Evolutionary conservation across 345 rosid genomes (phyloP).

Genomic region (Alliaria petiolata): DNA sequence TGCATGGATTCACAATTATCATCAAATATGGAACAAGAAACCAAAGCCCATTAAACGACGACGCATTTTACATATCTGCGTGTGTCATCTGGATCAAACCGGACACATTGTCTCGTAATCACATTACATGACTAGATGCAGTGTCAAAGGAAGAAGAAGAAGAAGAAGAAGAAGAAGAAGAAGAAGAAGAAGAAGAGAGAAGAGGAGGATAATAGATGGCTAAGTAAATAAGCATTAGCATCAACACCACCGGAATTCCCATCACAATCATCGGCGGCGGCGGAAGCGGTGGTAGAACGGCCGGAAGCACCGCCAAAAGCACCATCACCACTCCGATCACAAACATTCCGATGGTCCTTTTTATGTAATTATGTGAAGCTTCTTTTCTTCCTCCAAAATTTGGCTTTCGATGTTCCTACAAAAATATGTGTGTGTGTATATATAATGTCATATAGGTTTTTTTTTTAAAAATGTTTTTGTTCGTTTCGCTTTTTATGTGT

Average conservation of each 20-base stretch:
- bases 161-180: too few species aligned
- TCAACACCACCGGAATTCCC: conserved; percentile 30
- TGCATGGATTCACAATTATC: conserved; percentile 18
- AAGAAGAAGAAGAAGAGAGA: not conserved
- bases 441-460: not conserved
- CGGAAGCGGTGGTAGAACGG: conserved; percentile 29
- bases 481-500: conserved; percentile 9
- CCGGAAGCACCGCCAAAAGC: conserved; percentile 21
- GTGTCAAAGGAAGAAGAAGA: conserved; percentile 1
- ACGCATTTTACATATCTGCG: conserved; percentile 15
- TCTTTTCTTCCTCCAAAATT: not conserved
- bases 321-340: conserved; percentile 6
- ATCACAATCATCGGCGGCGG: conserved; percentile 32
- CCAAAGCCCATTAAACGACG: not conserved
- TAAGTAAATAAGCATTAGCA: conserved; percentile 27
- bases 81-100: not conserved
- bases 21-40: not conserved
- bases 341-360: conserved; percentile 3
- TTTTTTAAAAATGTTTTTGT: not conserved
- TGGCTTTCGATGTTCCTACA: not conserved
- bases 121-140: conserved; percentile 10
- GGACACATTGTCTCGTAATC: not conserved
- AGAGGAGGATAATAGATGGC: conserved; percentile 26
- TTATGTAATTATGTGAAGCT: not conserved
- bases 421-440: not conserved